A percentile compares a stretch with the other conserved stretches of the same genome.
phyloP scores from a whole-genome alignment of 176 grass and related monocot species.

The Carex pumila region DNA sequence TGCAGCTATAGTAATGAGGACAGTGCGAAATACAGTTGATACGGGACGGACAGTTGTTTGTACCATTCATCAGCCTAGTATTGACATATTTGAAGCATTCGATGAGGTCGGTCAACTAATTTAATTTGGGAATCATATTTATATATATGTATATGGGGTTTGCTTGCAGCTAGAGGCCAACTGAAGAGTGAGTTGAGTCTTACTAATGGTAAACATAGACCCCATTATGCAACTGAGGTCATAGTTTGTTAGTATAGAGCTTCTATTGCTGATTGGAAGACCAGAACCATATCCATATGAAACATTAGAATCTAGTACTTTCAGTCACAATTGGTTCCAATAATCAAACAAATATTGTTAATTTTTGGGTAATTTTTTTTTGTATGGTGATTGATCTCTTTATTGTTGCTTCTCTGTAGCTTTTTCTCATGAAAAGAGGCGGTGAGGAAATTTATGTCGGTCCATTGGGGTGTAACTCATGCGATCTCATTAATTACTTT shows the following conservation, averaged over 20 bases:
- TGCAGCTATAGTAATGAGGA: slow-evolving; percentile 88
- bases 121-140: not conserved
- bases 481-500: slow-evolving; percentile 72
- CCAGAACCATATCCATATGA: not conserved
- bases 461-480: slow-evolving; percentile 69
- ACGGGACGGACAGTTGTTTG: slow-evolving; percentile 90
- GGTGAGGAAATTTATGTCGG: slow-evolving; percentile 90
- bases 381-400: slow-evolving; percentile 14
- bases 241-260: not conserved
- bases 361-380: not conserved
- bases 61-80: slow-evolving; percentile 93
- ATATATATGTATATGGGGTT: not conserved
- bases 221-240: not conserved
- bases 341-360: not conserved
- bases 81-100: slow-evolving; percentile 95
- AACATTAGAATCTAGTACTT: not conserved
- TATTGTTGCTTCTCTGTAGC: slow-evolving; percentile 37
- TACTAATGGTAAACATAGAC: not conserved
- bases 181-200: not conserved
- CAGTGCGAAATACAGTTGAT: slow-evolving; percentile 81
- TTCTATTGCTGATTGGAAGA: not conserved
- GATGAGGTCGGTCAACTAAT: slow-evolving; percentile 47
- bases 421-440: slow-evolving; percentile 94
- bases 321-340: not conserved
- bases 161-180: not conserved